These are phyloP conservation scores for Fonsecaea pedrosoi DNA, from an alignment of 2,329 filamentous ascomycete genomes.

Conservation along the genomic window DNA sequence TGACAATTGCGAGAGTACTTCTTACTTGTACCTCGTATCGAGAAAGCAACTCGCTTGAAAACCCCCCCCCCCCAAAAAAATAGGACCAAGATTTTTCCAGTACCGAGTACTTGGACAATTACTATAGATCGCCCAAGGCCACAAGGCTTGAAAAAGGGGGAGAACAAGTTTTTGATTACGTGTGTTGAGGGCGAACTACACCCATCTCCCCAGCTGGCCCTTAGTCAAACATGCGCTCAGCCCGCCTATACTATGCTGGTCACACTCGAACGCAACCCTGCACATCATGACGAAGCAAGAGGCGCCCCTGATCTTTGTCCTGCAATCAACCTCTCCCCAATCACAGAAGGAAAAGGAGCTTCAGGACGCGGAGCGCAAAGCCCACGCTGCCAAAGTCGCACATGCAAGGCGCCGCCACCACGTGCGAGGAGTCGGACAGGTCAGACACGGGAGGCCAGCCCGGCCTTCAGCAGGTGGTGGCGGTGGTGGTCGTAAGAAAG, in stretches of 20 bases:
- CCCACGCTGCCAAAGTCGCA: not conserved
- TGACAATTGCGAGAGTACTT: no score
- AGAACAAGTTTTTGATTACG: not conserved
- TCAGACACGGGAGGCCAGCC: not conserved
- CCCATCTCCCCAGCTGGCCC: not conserved
- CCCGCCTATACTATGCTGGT: not conserved
- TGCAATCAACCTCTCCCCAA: constrained; percentile 1
- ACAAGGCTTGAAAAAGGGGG: not conserved
- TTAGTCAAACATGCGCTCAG: not conserved
- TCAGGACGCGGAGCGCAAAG: not conserved
- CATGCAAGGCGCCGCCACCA: not conserved
- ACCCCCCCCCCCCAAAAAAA: no score
- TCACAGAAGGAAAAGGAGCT: constrained; percentile 4
- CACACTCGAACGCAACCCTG: not conserved
- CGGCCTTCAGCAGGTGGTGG: not conserved
- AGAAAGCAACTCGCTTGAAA: no score
- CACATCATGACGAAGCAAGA: constrained; percentile 1
- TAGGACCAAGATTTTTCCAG: not conserved
- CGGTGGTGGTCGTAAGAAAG: not conserved
- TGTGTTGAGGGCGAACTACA: not conserved
- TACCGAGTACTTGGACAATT: not conserved
- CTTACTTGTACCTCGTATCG: no score
- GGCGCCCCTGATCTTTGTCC: not conserved
- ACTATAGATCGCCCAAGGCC: not conserved
- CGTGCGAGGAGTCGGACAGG: not conserved